Evolutionary conservation across 768 basidiomycete genomes (phyloP), one percentile per base, ranked within the genome.

Genomic region (Boletus rufocinnamomeus): DNA sequence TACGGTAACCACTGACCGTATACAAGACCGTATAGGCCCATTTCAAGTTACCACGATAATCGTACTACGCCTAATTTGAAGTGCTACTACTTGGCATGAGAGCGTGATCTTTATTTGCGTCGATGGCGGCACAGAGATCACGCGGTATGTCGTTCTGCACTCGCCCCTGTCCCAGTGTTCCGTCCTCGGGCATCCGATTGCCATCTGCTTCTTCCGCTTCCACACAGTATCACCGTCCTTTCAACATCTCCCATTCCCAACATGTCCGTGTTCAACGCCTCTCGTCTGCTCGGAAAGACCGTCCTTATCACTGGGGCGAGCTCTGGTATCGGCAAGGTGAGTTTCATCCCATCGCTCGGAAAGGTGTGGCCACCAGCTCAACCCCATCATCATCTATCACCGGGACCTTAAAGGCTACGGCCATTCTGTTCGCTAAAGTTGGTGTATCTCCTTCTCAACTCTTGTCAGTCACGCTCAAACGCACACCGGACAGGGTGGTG

Each of bases 271-370:
- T 94, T 94, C 82, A 89, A 89, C 71, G 80, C 88, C 44, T 83
- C 89, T 52, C 85, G 89, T 65, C 76, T 94, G n/a, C 71, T 88
- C 41, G 89, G 88, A 66, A 93, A 94, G 75, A 92, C 87, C 35
- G 89, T 93, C 57, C 82, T 96, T 50, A 82, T 96, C 60, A 96
- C 94, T 30, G 94, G 94, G 23, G 93, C 94, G 5, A 91, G 89
- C 70, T 84, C 88, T 44, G 94, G 94, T 45, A 96, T 96, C 62
- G 94, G 94, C 56, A 89, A 92, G 55, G 91, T 92, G 67, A 70
- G 87, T n/a, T 74, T 47, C 40, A 16, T 23, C 40, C 4, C 35
- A 28, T 21, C 27, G n/a, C 27, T 45, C 19, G n/a, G 19, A 37
- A 46, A 19, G 56, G 41, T 27, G 17, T 3, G 10, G 23, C n/a